phyloP scores from a whole-genome alignment of 2,329 filamentous ascomycete species.

The Didymella arachidicola region DNA sequence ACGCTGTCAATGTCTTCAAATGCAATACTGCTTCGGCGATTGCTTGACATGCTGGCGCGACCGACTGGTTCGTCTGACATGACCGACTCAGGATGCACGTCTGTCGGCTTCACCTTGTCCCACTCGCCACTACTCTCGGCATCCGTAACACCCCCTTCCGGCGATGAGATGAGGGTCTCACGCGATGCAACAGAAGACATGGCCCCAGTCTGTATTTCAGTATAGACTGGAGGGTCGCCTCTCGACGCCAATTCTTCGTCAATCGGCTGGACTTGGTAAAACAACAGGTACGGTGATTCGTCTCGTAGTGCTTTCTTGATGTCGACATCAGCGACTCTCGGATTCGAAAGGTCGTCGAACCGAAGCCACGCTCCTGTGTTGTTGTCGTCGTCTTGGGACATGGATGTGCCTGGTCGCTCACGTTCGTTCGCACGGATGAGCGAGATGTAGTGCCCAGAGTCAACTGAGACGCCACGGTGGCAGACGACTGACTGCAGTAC shows the following conservation, averaged over 20 bases:
- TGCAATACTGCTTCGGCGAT: slow-evolving; percentile 51
- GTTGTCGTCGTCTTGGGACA: slow-evolving; percentile 51
- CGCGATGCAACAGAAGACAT: slow-evolving; percentile 36
- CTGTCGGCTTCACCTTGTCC: slow-evolving; percentile 30
- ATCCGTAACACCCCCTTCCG: slow-evolving; percentile 11
- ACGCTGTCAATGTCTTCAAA: slow-evolving; percentile 51
- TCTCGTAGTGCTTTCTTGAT: slow-evolving; percentile 78
- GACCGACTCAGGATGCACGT: slow-evolving; percentile 26
- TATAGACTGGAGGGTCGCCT: slow-evolving; percentile 53
- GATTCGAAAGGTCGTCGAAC: slow-evolving; percentile 84
- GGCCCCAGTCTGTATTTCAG: slow-evolving; percentile 40
- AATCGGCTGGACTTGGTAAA: slow-evolving; percentile 93
- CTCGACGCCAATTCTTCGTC: slow-evolving; percentile 66
- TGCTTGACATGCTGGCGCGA: slow-evolving; percentile 49
- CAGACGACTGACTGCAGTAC: slow-evolving; percentile 91
- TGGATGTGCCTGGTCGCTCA: slow-evolving; percentile 50
- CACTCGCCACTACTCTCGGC: slow-evolving; percentile 33
- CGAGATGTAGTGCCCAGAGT: slow-evolving; percentile 90
- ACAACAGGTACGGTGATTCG: slow-evolving; percentile 94
- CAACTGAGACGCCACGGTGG: slow-evolving; percentile 83
- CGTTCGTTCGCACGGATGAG: slow-evolving; percentile 74
- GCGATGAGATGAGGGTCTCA: slow-evolving; percentile 39
- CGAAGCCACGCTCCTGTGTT: slow-evolving; percentile 74
- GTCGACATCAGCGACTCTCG: slow-evolving; percentile 77
- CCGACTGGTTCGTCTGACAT: slow-evolving; percentile 37